Evolutionary conservation across 441 rosid species (phyloP).

Genomic region (Capsella rubella): DNA sequence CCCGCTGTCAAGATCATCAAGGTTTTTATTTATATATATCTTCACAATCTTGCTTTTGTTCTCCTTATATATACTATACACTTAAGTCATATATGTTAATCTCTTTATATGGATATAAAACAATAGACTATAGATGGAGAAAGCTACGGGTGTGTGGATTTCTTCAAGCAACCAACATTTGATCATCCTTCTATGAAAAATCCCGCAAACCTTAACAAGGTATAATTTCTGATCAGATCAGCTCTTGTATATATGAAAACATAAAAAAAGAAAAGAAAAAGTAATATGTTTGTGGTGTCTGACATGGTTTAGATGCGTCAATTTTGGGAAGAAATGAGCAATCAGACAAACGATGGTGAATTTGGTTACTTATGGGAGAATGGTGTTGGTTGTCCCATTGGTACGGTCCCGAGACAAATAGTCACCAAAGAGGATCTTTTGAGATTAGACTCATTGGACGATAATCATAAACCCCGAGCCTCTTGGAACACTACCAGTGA

Average conservation of each 20-base stretch:
- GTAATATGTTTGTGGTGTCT: background rate
- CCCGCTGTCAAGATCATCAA: background rate
- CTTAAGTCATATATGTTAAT: background rate
- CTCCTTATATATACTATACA: background rate
- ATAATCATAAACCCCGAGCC: constrained; percentile 18
- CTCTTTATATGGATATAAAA: background rate
- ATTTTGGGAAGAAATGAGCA: background rate
- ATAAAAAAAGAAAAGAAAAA: background rate
- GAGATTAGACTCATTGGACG: background rate
- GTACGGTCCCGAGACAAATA: constrained; percentile 37
- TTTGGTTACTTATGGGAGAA: constrained; percentile 39
- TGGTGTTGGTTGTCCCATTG: constrained; percentile 38
- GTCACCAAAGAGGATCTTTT: constrained; percentile 27
- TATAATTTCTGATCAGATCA: background rate
- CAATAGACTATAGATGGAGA: constrained; percentile 38
- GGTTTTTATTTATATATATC: background rate
- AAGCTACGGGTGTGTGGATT: constrained; percentile 35
- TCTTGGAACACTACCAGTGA: constrained; percentile 20
- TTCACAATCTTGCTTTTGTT: background rate
- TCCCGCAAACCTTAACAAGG: constrained; percentile 35
- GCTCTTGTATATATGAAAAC: no score
- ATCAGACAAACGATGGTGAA: background rate
- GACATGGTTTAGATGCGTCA: constrained; percentile 32
- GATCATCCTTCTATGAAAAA: constrained; percentile 38
- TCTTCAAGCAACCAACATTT: constrained; percentile 42